Conservation (phyloP, 768 basidiomycete genomes). For the Collybiopsis confluens region DNA sequence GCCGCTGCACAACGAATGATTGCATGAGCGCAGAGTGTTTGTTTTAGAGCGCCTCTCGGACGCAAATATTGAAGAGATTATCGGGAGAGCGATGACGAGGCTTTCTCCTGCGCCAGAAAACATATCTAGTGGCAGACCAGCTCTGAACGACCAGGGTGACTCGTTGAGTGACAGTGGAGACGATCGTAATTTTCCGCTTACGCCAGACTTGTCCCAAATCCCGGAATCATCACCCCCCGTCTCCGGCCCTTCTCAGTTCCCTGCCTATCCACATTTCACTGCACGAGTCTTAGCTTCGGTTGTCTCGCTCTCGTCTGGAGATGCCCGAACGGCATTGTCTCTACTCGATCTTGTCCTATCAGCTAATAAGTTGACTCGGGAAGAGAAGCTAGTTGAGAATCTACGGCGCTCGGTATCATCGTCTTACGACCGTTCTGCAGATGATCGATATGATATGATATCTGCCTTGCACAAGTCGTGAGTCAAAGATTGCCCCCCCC, state of each 20-base stretch:
- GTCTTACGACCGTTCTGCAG: slow-evolving; percentile 74
- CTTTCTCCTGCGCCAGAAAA: slow-evolving; percentile 13
- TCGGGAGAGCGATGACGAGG: slow-evolving; percentile 48
- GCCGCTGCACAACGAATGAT: slow-evolving; percentile 15
- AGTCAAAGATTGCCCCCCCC: too few relatives aligned
- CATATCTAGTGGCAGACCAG: background rate
- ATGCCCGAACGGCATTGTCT: slow-evolving; percentile 75
- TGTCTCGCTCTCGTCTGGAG: slow-evolving; percentile 55
- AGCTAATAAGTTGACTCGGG: slow-evolving; percentile 33
- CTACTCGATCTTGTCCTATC: slow-evolving; percentile 67
- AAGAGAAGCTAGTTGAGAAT: slow-evolving; percentile 47
- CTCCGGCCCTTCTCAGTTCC: too few relatives aligned
- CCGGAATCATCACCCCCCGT: slow-evolving; percentile 13
- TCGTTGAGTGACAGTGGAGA: too few relatives aligned
- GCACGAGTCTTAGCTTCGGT: slow-evolving; percentile 44
- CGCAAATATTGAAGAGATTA: slow-evolving; percentile 52
- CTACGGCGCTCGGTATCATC: slow-evolving; percentile 61
- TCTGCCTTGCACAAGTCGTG: slow-evolving; percentile 70
- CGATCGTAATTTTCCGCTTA: background rate
- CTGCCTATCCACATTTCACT: slow-evolving; percentile 35
- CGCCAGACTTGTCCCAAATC: slow-evolving; percentile 6
- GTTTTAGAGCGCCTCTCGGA: slow-evolving; percentile 65
- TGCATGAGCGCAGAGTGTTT: slow-evolving; percentile 59
- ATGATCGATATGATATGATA: slow-evolving; percentile 77
- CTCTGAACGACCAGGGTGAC: too few relatives aligned